Percentiles rank a stretch among this genome's conserved stretches.
Conservation (phyloP, 345 rosid genomes). For the Aegle marmelos region DNA sequence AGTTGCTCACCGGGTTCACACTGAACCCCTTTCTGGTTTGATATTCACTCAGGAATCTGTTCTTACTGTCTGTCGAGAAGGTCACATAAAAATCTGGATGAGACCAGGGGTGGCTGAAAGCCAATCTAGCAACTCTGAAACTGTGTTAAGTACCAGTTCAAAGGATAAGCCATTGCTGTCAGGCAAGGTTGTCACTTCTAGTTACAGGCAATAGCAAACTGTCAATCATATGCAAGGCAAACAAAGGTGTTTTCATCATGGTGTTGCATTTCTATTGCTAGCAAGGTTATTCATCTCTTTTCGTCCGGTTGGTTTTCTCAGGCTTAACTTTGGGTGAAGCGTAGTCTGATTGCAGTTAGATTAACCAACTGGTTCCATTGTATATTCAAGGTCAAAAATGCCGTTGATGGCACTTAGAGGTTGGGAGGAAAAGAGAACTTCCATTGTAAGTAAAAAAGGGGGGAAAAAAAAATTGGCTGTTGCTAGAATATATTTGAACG, state of each 20-base stretch:
- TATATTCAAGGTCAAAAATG: conserved; percentile 36
- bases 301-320: conserved; percentile 27
- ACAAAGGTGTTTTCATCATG: conserved; percentile 7
- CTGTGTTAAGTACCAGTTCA: conserved; percentile 51
- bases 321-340: conserved; percentile 19
- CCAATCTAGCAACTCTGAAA: conserved; percentile 57
- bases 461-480: conserved; percentile 12
- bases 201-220: conserved; percentile 62
- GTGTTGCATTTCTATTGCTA: conserved; percentile 33
- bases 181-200: conserved; percentile 54
- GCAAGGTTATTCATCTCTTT: conserved; percentile 24
- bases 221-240: conserved; percentile 17
- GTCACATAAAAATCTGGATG: conserved; percentile 93
- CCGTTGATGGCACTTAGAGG: conserved; percentile 35
- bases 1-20: conserved; percentile 87
- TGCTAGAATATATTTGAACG: conserved; percentile 27
- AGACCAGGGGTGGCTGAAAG: conserved; percentile 68
- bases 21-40: conserved; percentile 89
- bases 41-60: conserved; percentile 88
- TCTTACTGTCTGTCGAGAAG: conserved; percentile 88
- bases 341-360: conserved; percentile 29
- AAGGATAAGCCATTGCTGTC: conserved; percentile 64
- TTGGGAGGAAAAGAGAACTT: conserved; percentile 27
- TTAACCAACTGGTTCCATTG: conserved; percentile 33
- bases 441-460: conserved; percentile 45